phyloP scores from a whole-genome alignment of 768 basidiomycete genomes.

The Suillus tomentosus region DNA sequence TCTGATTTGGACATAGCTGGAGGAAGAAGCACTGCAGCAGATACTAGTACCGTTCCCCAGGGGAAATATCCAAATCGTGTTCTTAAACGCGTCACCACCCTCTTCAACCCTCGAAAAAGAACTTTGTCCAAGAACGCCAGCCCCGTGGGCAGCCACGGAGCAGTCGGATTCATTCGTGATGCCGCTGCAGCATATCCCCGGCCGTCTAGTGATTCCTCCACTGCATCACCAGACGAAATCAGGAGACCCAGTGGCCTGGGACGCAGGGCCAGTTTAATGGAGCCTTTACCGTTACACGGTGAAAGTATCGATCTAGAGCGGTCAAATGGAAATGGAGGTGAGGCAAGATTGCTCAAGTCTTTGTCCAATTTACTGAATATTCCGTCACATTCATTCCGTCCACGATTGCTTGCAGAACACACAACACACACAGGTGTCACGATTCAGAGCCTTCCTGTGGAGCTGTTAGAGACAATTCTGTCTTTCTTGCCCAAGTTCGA shows the following conservation, averaged over 20 bases:
- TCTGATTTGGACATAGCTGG: constrained; percentile 13
- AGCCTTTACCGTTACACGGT: constrained; percentile 17
- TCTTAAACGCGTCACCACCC: constrained; percentile 30
- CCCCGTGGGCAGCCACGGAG: constrained; percentile 7
- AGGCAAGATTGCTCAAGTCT: constrained; percentile 16
- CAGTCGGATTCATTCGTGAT: constrained; percentile 23
- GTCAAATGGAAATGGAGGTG: neutral
- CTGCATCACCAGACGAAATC: constrained; percentile 32
- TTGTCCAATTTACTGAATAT: constrained; percentile 23
- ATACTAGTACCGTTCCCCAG: constrained; percentile 15
- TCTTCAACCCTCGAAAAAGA: constrained; percentile 29
- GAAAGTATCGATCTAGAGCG: constrained; percentile 14
- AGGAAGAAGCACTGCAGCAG: constrained; percentile 7
- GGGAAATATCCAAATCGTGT: constrained; percentile 29
- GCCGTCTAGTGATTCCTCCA: constrained; percentile 24
- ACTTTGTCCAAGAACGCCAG: constrained; percentile 17
- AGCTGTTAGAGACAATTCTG: constrained; percentile 24
- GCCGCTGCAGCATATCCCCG: constrained; percentile 22
- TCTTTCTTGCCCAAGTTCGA: constrained; percentile 22
- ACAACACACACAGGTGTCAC: neutral
- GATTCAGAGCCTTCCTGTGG: constrained; percentile 19
- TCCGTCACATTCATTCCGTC: neutral
- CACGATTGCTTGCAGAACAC: neutral
- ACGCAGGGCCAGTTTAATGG: constrained; percentile 31
- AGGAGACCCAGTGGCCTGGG: constrained; percentile 35